Evolutionary conservation across 768 basidiomycete species (phyloP), one percentile per base, ranked within the genome.

Genomic region (Galerina marginata): DNA sequence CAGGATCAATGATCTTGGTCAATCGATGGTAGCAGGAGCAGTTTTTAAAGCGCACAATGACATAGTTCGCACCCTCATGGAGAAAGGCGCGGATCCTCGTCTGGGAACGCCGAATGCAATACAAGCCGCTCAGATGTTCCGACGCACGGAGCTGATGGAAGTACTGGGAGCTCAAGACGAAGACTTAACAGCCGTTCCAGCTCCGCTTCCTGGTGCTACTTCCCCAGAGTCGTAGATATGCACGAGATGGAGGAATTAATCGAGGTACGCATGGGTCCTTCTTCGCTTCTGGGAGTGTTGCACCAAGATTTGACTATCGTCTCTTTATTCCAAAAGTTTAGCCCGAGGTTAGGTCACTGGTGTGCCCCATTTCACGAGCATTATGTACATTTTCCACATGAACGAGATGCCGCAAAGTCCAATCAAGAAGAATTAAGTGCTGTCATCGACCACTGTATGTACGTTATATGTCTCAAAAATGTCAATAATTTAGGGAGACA

Each of bases 21-120:
- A 93, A 65, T 86, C 88, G 9, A 86, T 90, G 23, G 75, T 93
- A 20, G 88, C 91, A 6, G 92, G 91, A 2, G 91, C 88, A 0
- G 84, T 92, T 0, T 93, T 92, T 77, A 93, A 93, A 71, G 83
- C 78, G 0, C 79, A 89, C 67, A 82, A 84, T 57, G 86, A 84
- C 6, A 78, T 92, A 47, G 87, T 90, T 1, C 77, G 77, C n/a
- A 74, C 77, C 1, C 79, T 93, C 29, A 70, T 83, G 23, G 80
- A 74, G 29, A 76, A 75, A 16, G 80, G 83, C 4, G 91, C 91
- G 0, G 83, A 92, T 72, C 89, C 91, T 2, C 77, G 86, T 47
- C 59, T 78, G 12, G 92, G 91, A 6, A 81, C 72, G 25, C 91
- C 91, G 2, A 89, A 80, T 25, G 92, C 89, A 0, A 84, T 89